A percentile compares a stretch with the other conserved stretches of the same genome.
phyloP scores from a whole-genome alignment of 164 flowering plant genomes.

The Vitis cinerea region DNA sequence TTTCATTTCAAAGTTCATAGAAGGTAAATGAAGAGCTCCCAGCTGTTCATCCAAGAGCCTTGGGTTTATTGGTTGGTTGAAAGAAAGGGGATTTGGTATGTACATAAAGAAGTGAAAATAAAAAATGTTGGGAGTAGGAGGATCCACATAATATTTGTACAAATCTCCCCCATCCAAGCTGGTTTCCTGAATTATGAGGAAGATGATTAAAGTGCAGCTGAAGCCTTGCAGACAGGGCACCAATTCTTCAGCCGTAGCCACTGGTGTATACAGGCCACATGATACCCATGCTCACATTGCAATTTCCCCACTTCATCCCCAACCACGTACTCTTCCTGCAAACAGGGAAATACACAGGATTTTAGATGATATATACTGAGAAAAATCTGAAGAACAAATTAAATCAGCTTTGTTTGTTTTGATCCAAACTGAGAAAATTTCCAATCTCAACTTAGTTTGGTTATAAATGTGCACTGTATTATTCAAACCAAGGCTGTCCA shows the following conservation, averaged over 20 bases:
- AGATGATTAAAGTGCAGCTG: conserved; percentile 36
- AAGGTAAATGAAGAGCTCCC: conserved; percentile 3
- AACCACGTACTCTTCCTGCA: conserved; percentile 76
- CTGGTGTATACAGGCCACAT: conserved; percentile 61
- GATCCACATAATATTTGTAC: conserved; percentile 8
- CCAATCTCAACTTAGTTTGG: too few species aligned
- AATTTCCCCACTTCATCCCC: conserved; percentile 81
- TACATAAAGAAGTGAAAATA: conserved; percentile 2
- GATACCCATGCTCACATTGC: conserved; percentile 76
- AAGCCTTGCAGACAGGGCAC: conserved; percentile 93
- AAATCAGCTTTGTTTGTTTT: too few species aligned
- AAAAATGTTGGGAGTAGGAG: not conserved
- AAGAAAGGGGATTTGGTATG: conserved; percentile 12
- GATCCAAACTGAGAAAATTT: too few species aligned
- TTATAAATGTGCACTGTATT: too few species aligned
- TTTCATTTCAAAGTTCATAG: not conserved
- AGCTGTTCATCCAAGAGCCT: conserved; percentile 5
- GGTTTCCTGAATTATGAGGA: not conserved
- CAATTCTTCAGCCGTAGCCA: conserved; percentile 92
- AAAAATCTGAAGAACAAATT: too few species aligned
- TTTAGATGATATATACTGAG: too few species aligned
- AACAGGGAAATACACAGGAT: not conserved
- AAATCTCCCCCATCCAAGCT: not conserved
- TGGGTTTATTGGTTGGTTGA: conserved; percentile 13
- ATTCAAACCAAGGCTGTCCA: too few species aligned